Base-by-base conservation (phyloP, 768 basidiomycete genomes). In the Amanita muscaria region DNA sequence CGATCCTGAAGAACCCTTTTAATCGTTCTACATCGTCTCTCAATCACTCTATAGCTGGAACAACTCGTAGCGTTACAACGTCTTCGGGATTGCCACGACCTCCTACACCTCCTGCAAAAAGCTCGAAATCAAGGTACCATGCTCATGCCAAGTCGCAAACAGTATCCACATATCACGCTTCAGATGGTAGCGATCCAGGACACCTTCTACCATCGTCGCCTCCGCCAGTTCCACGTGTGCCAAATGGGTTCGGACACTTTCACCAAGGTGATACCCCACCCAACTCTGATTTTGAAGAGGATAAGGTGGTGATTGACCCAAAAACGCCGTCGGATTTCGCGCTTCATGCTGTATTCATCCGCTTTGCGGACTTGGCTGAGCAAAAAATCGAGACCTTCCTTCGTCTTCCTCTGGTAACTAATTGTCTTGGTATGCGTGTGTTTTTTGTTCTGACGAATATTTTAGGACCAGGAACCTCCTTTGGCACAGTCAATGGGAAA, bases 251-350 rank as follows among this genome's bases (percentile, higher is more conserved):
- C 52, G 69, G 75, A 2, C 65, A 66, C 14, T 55, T 64, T 14
- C 56, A 53, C 51, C 63, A 72, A 22, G 74, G 74, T 44, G 80
- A 80, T 35, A 74, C 76, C 1, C 72, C 76, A 2, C 64, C 67
- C 1, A 54, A 59, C 14, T 54, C 67, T 3, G 78, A 80, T 11
- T 72, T 78, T 22, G 76, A 79, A 34, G 85, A 84, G 10, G 83
- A 85, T 53, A 78, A 79, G 55, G 70, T 82, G 37, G 64, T 74
- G 16, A 72, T 76, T 54, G 82, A 85, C 39, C 83, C 84, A 0
- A 85, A 79, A 56, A 88, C 84, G 9, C 89, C 91, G 2, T 80
- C 83, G 0, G 91, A 93, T 54, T 92, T 85, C 53, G 91, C 91
- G 2, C 65, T 93, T 10, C 87, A 89, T 56, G 87, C 88, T 0